A percentile compares a stretch with the other conserved stretches of the same genome.
These are phyloP conservation scores for Hypsizygus marmoreus DNA, from an alignment of 768 basidiomycete species.

Conservation along the genomic window DNA sequence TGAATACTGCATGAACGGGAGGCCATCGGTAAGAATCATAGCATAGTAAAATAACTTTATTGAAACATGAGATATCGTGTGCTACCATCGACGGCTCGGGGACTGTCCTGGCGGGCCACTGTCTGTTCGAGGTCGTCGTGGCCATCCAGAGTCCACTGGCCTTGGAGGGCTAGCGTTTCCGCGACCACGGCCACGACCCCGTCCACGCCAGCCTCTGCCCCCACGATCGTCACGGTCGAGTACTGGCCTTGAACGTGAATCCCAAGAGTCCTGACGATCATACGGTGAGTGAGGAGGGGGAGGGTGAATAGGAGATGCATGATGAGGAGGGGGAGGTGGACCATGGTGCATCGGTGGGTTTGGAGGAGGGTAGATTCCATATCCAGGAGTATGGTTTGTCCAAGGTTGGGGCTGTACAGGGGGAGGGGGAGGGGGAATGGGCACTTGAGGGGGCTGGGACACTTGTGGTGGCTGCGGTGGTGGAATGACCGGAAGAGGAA, in stretches of 20 bases:
- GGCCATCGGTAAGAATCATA: too few relatives aligned
- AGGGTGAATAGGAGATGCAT: constrained; percentile 13
- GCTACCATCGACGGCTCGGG: constrained; percentile 14
- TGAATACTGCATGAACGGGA: too few relatives aligned
- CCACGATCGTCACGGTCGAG: constrained; percentile 38
- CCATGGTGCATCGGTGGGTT: constrained; percentile 17
- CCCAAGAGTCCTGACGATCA: constrained; percentile 25
- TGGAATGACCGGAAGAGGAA: constrained; percentile 23
- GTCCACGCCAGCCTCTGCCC: constrained; percentile 35
- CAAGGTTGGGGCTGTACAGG: constrained; percentile 22
- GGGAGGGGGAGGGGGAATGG: constrained; percentile 26
- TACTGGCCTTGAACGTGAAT: constrained; percentile 23
- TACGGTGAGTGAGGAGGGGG: constrained; percentile 26
- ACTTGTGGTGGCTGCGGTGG: constrained; percentile 9
- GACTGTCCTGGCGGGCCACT: constrained; percentile 25
- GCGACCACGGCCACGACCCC: constrained; percentile 35
- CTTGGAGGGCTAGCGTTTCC: constrained; percentile 31
- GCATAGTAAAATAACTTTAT: too few relatives aligned
- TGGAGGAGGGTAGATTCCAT: constrained; percentile 18
- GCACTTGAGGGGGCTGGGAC: constrained; percentile 15
- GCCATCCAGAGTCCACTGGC: constrained; percentile 62
- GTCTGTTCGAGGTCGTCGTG: constrained; percentile 42
- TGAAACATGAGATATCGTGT: too few relatives aligned
- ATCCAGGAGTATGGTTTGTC: constrained; percentile 11
- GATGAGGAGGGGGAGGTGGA: constrained; percentile 22